Evolutionary conservation across 2,329 filamentous ascomycete species (phyloP).

Genomic region (Neurospora sp.): DNA sequence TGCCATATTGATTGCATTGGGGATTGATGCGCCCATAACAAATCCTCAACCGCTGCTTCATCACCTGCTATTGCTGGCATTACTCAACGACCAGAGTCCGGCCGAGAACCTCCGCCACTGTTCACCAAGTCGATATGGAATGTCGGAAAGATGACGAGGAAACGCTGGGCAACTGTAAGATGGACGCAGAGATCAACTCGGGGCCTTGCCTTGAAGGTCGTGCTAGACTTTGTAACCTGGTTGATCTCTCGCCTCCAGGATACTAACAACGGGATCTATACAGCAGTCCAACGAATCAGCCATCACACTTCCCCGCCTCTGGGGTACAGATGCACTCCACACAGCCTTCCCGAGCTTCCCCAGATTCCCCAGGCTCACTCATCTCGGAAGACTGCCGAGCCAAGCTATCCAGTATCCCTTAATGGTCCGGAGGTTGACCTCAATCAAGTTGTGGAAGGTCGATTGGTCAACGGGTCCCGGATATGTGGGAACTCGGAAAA

Average conservation of each 20-base stretch:
- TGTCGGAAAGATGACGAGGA: neutral
- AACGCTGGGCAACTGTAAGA: neutral
- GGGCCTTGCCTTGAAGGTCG: neutral
- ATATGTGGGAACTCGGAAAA: neutral
- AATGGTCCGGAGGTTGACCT: neutral
- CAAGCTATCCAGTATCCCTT: neutral
- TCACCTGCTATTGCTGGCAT: neutral
- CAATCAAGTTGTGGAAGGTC: neutral
- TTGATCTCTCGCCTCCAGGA: neutral
- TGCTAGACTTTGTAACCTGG: neutral
- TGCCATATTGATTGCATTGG: neutral
- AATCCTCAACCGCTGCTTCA: neutral
- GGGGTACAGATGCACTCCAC: neutral
- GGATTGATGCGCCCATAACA: neutral
- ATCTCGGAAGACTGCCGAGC: neutral
- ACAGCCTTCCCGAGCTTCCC: neutral
- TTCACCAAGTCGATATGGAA: neutral
- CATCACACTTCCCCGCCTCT: neutral
- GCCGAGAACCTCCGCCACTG: neutral
- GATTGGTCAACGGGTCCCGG: neutral
- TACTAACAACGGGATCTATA: neutral
- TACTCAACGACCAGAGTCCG: neutral
- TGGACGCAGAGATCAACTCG: neutral
- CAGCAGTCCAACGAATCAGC: neutral
- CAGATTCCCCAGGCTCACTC: neutral